Percentiles rank a stretch among this genome's conserved stretches.
phyloP scores from a whole-genome alignment of 2,329 filamentous ascomycete genomes.

The Chaetomiaceae sp. region DNA sequence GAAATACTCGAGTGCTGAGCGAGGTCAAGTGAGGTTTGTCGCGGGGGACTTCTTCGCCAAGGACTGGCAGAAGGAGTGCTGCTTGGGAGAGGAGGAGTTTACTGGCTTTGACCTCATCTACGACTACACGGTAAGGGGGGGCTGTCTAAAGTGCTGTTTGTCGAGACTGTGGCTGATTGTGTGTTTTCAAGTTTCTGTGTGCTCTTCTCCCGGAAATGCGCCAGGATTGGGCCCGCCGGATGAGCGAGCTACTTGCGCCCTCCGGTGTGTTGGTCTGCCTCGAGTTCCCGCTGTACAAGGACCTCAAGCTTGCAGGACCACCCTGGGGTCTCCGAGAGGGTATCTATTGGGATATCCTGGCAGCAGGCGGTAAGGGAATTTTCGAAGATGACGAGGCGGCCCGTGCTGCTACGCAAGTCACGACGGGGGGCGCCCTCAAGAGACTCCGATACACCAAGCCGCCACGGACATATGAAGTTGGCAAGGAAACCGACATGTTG shows the following conservation, averaged over 20 bases:
- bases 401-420: background rate
- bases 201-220: conserved; percentile 28
- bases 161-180: background rate
- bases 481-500: conserved; percentile 13
- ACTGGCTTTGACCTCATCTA: conserved; percentile 42
- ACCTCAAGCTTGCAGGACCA: conserved; percentile 30
- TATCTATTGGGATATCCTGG: conserved; percentile 33
- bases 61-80: conserved; percentile 26
- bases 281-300: conserved; percentile 39
- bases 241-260: conserved; percentile 29
- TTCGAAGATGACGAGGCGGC: conserved; percentile 2
- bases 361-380: conserved; percentile 27
- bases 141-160: background rate
- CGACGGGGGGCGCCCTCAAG: background rate
- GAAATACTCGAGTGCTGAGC: background rate
- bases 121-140: conserved; percentile 35
- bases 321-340: conserved; percentile 35
- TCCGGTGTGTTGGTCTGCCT: conserved; percentile 35
- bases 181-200: conserved; percentile 29
- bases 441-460: conserved; percentile 7
- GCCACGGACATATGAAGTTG: conserved; percentile 8
- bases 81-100: background rate
- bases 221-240: conserved; percentile 27
- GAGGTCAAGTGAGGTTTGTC: conserved; percentile 40
- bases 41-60: conserved; percentile 48